Evolutionary conservation across 176 grass and related monocot genomes (phyloP).

Genomic region (Avena atlantica): DNA sequence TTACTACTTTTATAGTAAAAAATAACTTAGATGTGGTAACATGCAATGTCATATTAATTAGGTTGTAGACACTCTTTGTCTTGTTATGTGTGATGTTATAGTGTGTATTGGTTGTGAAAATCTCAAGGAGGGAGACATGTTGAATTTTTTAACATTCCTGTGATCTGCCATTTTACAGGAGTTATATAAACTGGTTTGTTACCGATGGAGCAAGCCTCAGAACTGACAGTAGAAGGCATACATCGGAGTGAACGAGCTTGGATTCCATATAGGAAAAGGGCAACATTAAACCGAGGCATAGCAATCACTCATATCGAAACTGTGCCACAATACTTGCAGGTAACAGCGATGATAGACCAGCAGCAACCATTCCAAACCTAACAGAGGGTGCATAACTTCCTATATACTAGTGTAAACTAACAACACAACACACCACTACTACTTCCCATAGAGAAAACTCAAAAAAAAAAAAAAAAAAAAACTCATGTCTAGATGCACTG

Average conservation of each 20-base stretch:
- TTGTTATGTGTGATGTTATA: too few relatives aligned
- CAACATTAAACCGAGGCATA: not conserved
- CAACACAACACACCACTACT: not conserved
- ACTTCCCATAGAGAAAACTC: too few relatives aligned
- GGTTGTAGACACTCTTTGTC: too few relatives aligned
- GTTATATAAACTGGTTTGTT: too few relatives aligned
- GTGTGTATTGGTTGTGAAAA: too few relatives aligned
- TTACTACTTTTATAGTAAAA: too few relatives aligned
- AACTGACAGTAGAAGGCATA: not conserved
- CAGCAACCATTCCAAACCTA: not conserved
- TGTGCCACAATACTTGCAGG: not conserved
- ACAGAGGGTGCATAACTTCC: not conserved
- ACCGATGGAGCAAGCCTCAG: too few relatives aligned
- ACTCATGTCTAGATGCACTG: too few relatives aligned
- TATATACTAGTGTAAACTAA: not conserved
- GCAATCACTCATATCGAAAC: not conserved
- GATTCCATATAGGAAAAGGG: not conserved
- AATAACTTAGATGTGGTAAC: too few relatives aligned
- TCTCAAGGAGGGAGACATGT: not conserved
- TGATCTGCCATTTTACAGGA: too few relatives aligned
- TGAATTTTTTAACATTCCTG: not conserved
- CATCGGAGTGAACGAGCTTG: not conserved
- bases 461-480: too few relatives aligned
- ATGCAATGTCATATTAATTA: too few relatives aligned
- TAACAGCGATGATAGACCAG: not conserved